These are phyloP conservation scores for Fusarium sambucinum DNA, from an alignment of 2,329 filamentous ascomycete species.

Conservation along the genomic window DNA sequence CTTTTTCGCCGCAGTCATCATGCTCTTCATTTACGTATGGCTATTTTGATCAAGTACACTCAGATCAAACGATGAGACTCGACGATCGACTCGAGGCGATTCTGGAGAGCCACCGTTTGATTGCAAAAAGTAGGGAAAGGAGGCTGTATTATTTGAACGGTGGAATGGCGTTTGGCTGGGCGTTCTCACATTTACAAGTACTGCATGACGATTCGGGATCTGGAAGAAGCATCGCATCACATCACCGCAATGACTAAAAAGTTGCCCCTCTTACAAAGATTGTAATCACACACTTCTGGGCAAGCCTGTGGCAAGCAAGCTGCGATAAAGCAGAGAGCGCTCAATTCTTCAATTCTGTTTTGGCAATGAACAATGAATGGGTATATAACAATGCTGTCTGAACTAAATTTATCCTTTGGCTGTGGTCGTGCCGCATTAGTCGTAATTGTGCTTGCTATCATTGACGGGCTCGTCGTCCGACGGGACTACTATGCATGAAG, in stretches of 20 bases:
- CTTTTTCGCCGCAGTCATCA: constrained; percentile 86
- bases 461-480: constrained; percentile 54
- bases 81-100: neutral
- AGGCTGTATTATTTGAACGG: constrained; percentile 36
- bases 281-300: constrained; percentile 34
- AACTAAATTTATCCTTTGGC: constrained; percentile 13
- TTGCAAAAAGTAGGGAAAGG: constrained; percentile 13
- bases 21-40: constrained; percentile 95
- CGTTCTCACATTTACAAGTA: constrained; percentile 29
- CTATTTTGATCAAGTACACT: constrained; percentile 69
- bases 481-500: constrained; percentile 67
- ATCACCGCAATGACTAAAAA: constrained; percentile 19
- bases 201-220: constrained; percentile 31
- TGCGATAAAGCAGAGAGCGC: constrained; percentile 19
- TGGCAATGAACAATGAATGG: constrained; percentile 36
- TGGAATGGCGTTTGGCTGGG: constrained; percentile 44
- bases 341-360: constrained; percentile 36
- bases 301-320: constrained; percentile 29
- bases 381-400: constrained; percentile 42
- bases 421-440: constrained; percentile 28
- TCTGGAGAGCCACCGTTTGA: neutral
- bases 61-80: neutral
- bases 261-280: constrained; percentile 37
- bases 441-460: constrained; percentile 31
- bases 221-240: constrained; percentile 28